Base-by-base conservation (phyloP, 257 asterid genomes). In the Ophiorrhiza pumila region DNA sequence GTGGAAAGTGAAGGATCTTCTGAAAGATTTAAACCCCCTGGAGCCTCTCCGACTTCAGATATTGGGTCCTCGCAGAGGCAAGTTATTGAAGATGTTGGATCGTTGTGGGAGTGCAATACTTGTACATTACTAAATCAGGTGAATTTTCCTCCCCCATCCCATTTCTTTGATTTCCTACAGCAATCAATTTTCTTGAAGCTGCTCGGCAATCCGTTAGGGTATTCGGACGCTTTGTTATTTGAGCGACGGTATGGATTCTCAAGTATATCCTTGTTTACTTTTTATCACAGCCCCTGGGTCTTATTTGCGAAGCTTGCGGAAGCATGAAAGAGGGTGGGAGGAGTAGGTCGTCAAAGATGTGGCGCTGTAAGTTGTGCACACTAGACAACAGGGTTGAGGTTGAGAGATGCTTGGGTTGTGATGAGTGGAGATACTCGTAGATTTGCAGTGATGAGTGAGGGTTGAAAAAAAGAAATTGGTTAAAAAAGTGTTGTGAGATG, bases 281-380 rank as follows among this genome's bases (percentile, higher is more conserved):
- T 9, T 76, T 63, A 25, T 67, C 81, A 79, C 90, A 91, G 96
- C 65, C 78, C 65, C 62, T 73, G 66, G 91, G 90, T 71, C 84
- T 80, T 67, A 39, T 71, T 39, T 88, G 98, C 62, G 92, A 84
- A 79, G 94, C 83, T 60, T 92, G 96, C 57, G 91, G 90, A 81
- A 71, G 90, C 50, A 71, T 76, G 56, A 87, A 80, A 80, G n/a
- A n/a, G n/a, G 75, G 77, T 39, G 73, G 49, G 71, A 80, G 61
- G 74, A 65, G 43, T 1, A 84, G 71, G 69, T 77, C 70, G 80
- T 37, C 73, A n/a, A 81, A 73, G 65, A 69, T 74, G 49, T 92
- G 98, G 98, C 73, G 86, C 25, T 92, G 98, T 83, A 92, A 92
- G 80, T 85, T 88, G 67, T 92, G 98, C 82, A 88, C 92, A n/a